A percentile compares a stretch with the other conserved stretches of the same genome.
Conservation (phyloP, 169 alveolate species). For the Plasmodium fragile region DNA sequence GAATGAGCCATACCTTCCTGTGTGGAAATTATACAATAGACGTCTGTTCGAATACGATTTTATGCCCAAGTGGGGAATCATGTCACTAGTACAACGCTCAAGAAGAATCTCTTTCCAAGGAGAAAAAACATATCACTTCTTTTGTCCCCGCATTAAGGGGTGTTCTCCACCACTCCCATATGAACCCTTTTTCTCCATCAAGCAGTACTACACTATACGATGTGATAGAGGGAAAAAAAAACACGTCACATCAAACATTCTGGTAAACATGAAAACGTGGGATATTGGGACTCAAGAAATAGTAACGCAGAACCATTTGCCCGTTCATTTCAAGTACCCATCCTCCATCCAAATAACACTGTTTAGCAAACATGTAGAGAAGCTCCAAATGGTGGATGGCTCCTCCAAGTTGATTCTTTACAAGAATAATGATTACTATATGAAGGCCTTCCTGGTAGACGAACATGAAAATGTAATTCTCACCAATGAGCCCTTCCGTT, state of each 20-base stretch:
- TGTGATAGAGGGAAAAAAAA: neutral
- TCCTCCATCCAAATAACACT: constrained; percentile 47
- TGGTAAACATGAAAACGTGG: constrained; percentile 24
- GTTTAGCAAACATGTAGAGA: constrained; percentile 15
- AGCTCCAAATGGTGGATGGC: constrained; percentile 11
- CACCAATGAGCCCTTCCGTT: constrained; percentile 32
- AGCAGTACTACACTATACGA: constrained; percentile 19
- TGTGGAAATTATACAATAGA: constrained; percentile 43
- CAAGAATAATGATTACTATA: constrained; percentile 27
- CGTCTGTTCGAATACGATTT: constrained; percentile 46
- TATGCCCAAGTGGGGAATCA: neutral
- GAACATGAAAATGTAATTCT: constrained; percentile 48
- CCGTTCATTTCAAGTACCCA: constrained; percentile 61
- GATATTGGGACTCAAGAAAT: neutral
- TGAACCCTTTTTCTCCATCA: constrained; percentile 16
- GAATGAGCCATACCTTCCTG: neutral
- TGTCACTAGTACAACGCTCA: neutral
- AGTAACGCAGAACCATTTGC: constrained; percentile 16
- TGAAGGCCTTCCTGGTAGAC: constrained; percentile 56
- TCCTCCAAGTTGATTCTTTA: constrained; percentile 1
- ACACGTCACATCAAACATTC: neutral
- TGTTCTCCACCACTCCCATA: neutral
- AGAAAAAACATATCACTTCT: neutral
- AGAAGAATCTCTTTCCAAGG: neutral
- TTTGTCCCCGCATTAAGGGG: neutral